phyloP scores from a whole-genome alignment of 345 rosid genomes.

The Brassica incana region DNA sequence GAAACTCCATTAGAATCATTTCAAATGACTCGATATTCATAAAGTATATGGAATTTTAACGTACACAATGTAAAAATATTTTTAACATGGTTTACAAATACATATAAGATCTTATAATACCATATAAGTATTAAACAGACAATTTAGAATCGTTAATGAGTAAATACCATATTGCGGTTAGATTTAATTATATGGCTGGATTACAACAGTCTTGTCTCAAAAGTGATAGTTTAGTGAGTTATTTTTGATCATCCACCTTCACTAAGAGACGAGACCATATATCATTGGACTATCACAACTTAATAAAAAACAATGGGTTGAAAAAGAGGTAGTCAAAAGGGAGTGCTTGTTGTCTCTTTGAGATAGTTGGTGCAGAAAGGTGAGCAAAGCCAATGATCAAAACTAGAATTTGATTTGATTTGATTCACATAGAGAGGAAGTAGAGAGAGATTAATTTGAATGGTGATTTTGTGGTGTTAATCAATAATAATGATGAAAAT shows the following conservation, averaged over 20 bases:
- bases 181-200: not conserved
- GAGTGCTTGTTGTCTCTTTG: conserved; percentile 31
- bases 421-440: conserved; percentile 24
- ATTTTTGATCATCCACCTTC: not conserved
- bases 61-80: not conserved
- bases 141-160: not conserved
- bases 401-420: conserved; percentile 23
- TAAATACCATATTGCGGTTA: not conserved
- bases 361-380: conserved; percentile 15
- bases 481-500: conserved; percentile 36
- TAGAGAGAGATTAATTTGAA: conserved; percentile 15
- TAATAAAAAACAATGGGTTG: not conserved
- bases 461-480: conserved; percentile 16
- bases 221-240: not conserved
- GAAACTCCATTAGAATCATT: not conserved
- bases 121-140: not conserved
- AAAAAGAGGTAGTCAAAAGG: not conserved
- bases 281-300: conserved; percentile 13
- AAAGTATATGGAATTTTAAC: not conserved
- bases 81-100: not conserved
- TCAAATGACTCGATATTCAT: not conserved
- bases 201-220: not conserved
- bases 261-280: not conserved
- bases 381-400: conserved; percentile 26
- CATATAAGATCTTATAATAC: not conserved